These are phyloP conservation scores for Skeletonema tropicum DNA, from an alignment of 108 stramenopile species.

Conservation along the genomic window DNA sequence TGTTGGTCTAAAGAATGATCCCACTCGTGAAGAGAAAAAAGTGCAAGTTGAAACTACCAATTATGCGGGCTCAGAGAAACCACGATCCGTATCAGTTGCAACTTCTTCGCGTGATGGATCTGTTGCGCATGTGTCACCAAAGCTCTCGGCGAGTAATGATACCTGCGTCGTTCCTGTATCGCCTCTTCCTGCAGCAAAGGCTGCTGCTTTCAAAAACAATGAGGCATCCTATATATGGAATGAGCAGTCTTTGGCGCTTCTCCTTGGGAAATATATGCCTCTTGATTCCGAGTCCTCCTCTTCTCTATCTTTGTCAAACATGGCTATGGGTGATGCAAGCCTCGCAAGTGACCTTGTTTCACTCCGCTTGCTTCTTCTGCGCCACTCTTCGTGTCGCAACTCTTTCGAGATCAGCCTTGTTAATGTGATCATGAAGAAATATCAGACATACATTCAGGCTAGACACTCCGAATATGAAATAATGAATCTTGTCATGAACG, in stretches of 20 bases:
- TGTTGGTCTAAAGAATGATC: constrained; percentile 28
- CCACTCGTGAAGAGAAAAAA: not conserved
- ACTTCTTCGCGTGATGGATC: not conserved
- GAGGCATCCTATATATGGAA: constrained; percentile 12
- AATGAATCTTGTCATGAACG: constrained; percentile 56
- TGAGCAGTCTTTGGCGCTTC: constrained; percentile 62
- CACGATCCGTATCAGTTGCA: constrained; percentile 2
- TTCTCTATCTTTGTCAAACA: constrained; percentile 2
- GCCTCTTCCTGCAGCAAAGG: not conserved
- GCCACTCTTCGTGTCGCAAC: constrained; percentile 56
- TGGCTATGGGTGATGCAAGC: constrained; percentile 1
- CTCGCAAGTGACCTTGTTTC: constrained; percentile 57
- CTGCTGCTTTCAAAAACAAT: not conserved
- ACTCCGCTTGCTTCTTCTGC: constrained; percentile 66
- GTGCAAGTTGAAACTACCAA: constrained; percentile 8
- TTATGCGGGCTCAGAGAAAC: not conserved
- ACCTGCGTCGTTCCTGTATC: constrained; percentile 1
- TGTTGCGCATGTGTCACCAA: not conserved
- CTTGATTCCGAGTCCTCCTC: constrained; percentile 4
- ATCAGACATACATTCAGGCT: constrained; percentile 42
- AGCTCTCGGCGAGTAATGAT: not conserved
- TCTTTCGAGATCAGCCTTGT: constrained; percentile 58
- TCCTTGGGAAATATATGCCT: constrained; percentile 74
- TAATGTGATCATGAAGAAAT: constrained; percentile 65
- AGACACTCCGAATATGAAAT: constrained; percentile 51